These are phyloP conservation scores for Magnolia kwangsiensis DNA, from an alignment of 164 flowering plant species.

Conservation along the genomic window DNA sequence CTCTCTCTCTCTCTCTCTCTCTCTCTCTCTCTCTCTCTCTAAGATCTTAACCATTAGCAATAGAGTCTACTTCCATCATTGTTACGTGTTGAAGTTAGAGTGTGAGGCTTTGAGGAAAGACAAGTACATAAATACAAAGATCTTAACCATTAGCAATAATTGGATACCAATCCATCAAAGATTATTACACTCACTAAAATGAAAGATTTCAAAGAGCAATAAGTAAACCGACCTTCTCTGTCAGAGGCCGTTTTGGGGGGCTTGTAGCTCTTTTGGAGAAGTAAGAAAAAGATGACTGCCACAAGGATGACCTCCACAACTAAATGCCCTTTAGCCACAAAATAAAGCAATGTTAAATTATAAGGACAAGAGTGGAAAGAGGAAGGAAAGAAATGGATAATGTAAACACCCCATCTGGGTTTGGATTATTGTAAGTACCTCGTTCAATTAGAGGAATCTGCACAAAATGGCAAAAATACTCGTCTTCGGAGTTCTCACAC, in stretches of 20 bases:
- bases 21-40: no score
- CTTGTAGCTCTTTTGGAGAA: conserved; percentile 89
- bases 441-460: no score
- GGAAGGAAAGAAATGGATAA: background rate
- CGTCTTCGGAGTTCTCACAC: no score
- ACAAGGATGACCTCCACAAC: conserved; percentile 78
- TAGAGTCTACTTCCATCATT: no score
- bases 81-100: no score
- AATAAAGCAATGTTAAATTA: background rate
- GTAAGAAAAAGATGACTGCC: conserved; percentile 66
- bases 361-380: background rate
- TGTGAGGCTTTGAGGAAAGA: no score
- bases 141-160: background rate
- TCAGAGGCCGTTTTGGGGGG: conserved; percentile 90
- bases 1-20: no score
- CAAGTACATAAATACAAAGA: background rate
- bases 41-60: no score
- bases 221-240: conserved; percentile 46
- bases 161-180: background rate
- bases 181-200: background rate
- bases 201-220: background rate
- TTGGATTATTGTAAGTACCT: no score
- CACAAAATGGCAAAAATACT: no score
- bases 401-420: no score
- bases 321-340: conserved; percentile 63